These are phyloP conservation scores for Diaporthe citri DNA, from an alignment of 2,329 filamentous ascomycete species.

Conservation along the genomic window DNA sequence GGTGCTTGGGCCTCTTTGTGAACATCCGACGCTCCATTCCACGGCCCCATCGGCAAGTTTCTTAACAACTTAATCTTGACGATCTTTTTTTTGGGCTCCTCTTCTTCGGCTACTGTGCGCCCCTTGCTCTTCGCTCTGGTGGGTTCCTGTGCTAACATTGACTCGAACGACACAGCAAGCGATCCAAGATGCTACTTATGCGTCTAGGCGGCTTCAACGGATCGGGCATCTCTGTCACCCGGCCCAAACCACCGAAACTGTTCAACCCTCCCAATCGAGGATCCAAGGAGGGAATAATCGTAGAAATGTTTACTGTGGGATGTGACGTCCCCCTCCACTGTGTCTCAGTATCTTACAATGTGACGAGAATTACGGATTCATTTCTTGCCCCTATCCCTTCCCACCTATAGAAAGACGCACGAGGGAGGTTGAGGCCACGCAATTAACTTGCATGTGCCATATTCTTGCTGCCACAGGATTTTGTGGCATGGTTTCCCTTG, in stretches of 20 bases:
- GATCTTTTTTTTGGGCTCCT: conserved; percentile 1
- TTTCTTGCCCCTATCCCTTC: neutral
- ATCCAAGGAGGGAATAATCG: neutral
- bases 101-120: neutral
- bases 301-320: neutral
- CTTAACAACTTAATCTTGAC: conserved; percentile 16
- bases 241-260: neutral
- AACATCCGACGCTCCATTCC: conserved; percentile 20
- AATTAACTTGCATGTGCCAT: neutral
- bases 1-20: conserved; percentile 10
- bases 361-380: neutral
- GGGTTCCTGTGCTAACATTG: neutral
- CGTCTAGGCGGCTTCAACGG: neutral
- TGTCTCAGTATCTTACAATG: neutral
- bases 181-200: neutral
- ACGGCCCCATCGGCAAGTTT: conserved; percentile 32
- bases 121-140: neutral
- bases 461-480: neutral
- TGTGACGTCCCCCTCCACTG: neutral
- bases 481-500: conserved; percentile 10
- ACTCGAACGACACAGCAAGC: conserved; percentile 1
- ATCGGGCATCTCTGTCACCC: neutral
- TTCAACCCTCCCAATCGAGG: neutral
- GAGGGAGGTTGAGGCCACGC: conserved; percentile 1
- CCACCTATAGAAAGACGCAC: neutral